Conservation (phyloP, 192 early-diverging fungal genomes). For the Ambispora gerdemannii region DNA sequence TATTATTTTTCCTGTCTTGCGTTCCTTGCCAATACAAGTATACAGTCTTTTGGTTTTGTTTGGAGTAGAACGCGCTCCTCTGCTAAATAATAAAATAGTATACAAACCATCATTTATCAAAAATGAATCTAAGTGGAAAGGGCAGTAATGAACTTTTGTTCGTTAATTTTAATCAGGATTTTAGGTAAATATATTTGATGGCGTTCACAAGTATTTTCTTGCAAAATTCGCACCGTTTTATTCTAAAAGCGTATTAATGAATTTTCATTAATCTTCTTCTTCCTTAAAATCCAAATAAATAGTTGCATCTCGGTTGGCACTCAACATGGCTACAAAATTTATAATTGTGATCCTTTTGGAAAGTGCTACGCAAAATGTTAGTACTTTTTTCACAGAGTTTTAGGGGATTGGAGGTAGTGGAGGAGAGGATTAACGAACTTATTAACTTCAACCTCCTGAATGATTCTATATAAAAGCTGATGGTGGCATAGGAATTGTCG, state of each 20-base stretch:
- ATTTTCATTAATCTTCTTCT: background rate
- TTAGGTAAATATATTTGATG: slow-evolving; percentile 42
- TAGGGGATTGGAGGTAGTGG: background rate
- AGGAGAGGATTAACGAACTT: background rate
- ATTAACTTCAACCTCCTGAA: no score
- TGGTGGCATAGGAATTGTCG: slow-evolving; percentile 89
- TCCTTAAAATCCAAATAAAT: background rate
- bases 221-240: background rate
- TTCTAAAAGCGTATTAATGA: background rate
- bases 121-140: slow-evolving; percentile 69
- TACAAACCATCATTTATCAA: no score
- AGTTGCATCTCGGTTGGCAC: slow-evolving; percentile 90
- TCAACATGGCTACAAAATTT: slow-evolving; percentile 86
- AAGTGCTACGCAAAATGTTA: slow-evolving; percentile 86
- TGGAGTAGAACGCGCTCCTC: no score
- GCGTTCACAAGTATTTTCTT: background rate
- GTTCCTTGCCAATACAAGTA: no score
- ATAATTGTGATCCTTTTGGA: slow-evolving; percentile 96
- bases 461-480: slow-evolving; percentile 50
- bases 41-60: no score
- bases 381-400: slow-evolving; percentile 3
- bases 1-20: no score
- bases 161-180: slow-evolving; percentile 84
- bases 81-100: no score
- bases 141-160: slow-evolving; percentile 68